phyloP scores from a whole-genome alignment of 1,139 yeast species.

The Geotrichum australiense region DNA sequence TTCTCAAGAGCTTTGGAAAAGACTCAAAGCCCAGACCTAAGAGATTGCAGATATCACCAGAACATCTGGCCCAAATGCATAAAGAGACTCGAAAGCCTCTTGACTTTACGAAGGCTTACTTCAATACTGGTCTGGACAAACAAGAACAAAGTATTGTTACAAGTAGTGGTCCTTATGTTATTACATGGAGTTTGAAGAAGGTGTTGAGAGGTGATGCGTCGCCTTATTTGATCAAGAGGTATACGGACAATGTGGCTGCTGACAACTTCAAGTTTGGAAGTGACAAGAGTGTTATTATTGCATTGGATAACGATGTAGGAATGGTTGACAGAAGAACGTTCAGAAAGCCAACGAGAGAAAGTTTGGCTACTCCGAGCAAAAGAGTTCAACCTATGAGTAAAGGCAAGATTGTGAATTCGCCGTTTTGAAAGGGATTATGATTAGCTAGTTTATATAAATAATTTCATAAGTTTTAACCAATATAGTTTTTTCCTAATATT shows the following conservation, averaged over 20 bases:
- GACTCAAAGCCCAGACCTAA: constrained; percentile 65
- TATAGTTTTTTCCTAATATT: no score
- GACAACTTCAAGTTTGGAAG: constrained; percentile 75
- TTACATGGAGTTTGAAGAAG: constrained; percentile 70
- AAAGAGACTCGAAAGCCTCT: constrained; percentile 46
- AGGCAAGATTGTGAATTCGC: constrained; percentile 32
- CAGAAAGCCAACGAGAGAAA: constrained; percentile 49
- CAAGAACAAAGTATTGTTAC: constrained; percentile 69
- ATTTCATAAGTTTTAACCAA: no score
- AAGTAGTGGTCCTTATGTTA: constrained; percentile 72
- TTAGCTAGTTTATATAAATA: no score
- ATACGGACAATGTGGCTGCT: constrained; percentile 57
- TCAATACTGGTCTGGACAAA: constrained; percentile 60
- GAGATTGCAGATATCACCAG: constrained; percentile 61
- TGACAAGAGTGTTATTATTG: constrained; percentile 61
- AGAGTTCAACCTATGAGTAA: constrained; percentile 28
- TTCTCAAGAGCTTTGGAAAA: constrained; percentile 56
- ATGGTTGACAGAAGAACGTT: constrained; percentile 56
- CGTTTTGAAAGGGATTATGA: no score
- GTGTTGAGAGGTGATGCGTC: constrained; percentile 48
- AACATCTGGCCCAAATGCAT: constrained; percentile 61
- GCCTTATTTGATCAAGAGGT: constrained; percentile 59
- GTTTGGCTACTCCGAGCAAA: constrained; percentile 34
- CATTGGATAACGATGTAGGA: constrained; percentile 65
- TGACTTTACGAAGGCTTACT: constrained; percentile 63